These are phyloP conservation scores for Microthyrium microscopicum DNA, from an alignment of 2,329 filamentous ascomycete species.

Conservation along the genomic window DNA sequence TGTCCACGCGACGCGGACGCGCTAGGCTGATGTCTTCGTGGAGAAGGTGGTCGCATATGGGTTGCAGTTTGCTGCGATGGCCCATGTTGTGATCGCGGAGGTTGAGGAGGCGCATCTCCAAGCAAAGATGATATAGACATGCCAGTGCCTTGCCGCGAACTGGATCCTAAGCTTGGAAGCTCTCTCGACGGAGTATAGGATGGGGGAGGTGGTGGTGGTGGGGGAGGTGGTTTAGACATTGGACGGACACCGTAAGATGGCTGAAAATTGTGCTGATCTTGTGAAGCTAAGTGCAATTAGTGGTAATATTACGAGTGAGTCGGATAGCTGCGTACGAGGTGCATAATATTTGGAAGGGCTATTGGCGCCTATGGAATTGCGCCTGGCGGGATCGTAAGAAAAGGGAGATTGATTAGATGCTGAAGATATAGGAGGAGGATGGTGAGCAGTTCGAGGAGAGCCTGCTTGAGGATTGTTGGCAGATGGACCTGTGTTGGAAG, in stretches of 20 bases:
- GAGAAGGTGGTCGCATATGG: conserved; percentile 32
- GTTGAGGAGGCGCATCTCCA: conserved; percentile 34
- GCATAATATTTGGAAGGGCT: conserved; percentile 13
- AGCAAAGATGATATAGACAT: conserved; percentile 65
- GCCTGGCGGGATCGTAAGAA: conserved; percentile 24
- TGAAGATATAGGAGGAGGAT: neutral
- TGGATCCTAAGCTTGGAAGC: conserved; percentile 32
- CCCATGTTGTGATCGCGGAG: conserved; percentile 29
- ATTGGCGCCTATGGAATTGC: conserved; percentile 26
- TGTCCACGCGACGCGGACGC: conserved; percentile 17
- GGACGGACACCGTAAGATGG: too few species aligned
- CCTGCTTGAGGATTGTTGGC: neutral
- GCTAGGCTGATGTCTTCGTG: conserved; percentile 18
- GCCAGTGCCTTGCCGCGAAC: conserved; percentile 42
- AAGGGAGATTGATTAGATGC: conserved; percentile 7
- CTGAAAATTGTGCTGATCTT: too few species aligned
- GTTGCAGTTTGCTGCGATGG: conserved; percentile 18
- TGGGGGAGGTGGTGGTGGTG: conserved; percentile 27
- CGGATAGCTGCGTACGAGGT: conserved; percentile 3
- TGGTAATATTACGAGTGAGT: neutral
- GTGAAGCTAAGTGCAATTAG: too few species aligned
- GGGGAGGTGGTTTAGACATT: conserved; percentile 22
- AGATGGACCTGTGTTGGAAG: too few species aligned
- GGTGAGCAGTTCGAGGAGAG: neutral
- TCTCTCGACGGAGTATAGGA: conserved; percentile 36